Percentiles rank a stretch among this genome's conserved stretches.
Evolutionary conservation across 176 grass and related monocot genomes (phyloP).

Genomic region (Aegilops speltoides): DNA sequence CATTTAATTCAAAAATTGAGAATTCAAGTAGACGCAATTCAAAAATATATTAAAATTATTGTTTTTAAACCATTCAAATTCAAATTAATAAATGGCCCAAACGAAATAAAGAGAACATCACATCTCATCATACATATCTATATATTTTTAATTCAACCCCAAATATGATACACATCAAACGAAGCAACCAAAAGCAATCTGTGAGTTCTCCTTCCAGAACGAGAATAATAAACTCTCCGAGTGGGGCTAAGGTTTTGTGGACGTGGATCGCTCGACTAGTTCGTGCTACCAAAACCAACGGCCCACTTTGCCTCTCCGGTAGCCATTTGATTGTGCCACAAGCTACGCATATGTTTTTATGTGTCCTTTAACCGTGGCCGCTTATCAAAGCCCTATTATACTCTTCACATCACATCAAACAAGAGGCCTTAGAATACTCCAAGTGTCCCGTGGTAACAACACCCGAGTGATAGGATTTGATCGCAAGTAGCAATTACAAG

Average conservation of each 20-base stretch:
- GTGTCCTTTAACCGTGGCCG: conserved; percentile 19
- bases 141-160: background rate
- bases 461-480: conserved; percentile 7
- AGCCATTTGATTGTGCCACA: background rate
- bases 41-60: too few species aligned
- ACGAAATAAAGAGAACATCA: background rate
- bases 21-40: too few species aligned
- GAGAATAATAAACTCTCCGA: background rate
- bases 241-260: conserved; percentile 56
- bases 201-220: conserved; percentile 13
- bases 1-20: too few species aligned
- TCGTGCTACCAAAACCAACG: conserved; percentile 24
- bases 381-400: conserved; percentile 1
- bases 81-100: too few species aligned
- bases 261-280: conserved; percentile 44
- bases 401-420: background rate
- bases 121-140: background rate
- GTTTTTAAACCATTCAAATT: too few species aligned
- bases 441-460: conserved; percentile 17
- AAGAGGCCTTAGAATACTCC: background rate
- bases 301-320: background rate
- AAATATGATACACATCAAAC: background rate
- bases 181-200: background rate
- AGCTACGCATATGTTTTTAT: background rate
- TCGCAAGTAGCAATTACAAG: background rate